These are phyloP conservation scores for Mariannaea elegans DNA, from an alignment of 2,329 filamentous ascomycete species.

Conservation along the genomic window DNA sequence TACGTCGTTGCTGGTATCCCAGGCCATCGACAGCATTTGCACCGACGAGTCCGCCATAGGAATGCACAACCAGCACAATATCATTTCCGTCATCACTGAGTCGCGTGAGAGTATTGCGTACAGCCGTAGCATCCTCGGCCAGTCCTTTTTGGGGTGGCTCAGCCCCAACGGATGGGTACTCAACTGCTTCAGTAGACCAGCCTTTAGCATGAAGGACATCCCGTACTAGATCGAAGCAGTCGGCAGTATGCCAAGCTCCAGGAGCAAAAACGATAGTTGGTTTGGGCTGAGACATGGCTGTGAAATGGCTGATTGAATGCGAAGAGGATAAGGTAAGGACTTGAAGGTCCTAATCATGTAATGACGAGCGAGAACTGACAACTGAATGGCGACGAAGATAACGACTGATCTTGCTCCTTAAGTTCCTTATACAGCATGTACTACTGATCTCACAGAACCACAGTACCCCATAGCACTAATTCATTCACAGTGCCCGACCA, in stretches of 20 bases:
- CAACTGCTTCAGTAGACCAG: conserved; percentile 43
- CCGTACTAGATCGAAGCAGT: conserved; percentile 42
- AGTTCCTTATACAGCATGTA: too few species aligned
- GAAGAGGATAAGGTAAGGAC: too few species aligned
- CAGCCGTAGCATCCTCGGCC: conserved; percentile 43
- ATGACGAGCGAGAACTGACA: too few species aligned
- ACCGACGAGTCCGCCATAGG: conserved; percentile 53
- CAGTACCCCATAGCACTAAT: too few species aligned
- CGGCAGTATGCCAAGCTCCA: conserved; percentile 50
- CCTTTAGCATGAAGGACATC: conserved; percentile 43
- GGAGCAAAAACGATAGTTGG: conserved; percentile 48
- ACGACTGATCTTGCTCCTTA: too few species aligned
- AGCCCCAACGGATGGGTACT: conserved; percentile 46
- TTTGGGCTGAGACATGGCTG: conserved; percentile 16
- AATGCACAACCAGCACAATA: conserved; percentile 53
- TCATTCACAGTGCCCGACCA: not conserved
- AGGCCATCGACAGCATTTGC: conserved; percentile 49
- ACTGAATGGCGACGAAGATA: too few species aligned
- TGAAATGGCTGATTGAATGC: too few species aligned
- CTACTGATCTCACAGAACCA: too few species aligned
- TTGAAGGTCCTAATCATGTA: too few species aligned
- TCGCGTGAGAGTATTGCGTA: conserved; percentile 38
- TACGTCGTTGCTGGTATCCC: conserved; percentile 44
- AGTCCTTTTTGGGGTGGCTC: conserved; percentile 37
- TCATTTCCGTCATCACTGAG: conserved; percentile 49